Evolutionary conservation across 106 monocot genomes (phyloP), one percentile per base, ranked within the genome.

Genomic region (Dactylorhiza incarnata): DNA sequence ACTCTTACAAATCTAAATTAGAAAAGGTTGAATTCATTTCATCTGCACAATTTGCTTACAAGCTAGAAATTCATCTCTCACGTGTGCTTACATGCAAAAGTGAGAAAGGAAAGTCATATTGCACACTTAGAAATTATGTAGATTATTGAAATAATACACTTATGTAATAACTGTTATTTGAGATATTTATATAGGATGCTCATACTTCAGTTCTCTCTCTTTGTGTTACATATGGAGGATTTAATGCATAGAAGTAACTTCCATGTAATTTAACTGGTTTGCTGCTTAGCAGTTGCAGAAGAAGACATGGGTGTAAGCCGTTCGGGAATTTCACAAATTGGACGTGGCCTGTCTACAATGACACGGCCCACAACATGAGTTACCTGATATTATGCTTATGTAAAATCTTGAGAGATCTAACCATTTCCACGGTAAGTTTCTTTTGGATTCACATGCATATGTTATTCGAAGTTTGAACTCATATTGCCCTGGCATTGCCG

Each of bases 291-390:
- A 75, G 79, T 77, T 65, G 50, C 75, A 58, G 89, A 81, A 72
- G 90, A 89, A 12, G 92, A 89, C 49, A 72, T 75, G 62, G 88
- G 89, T 49, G 73, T 79, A 17, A 85, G 58, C n/a, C 79, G 70
- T 76, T 82, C 82, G 22, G 90, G 89, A 13, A 56, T 85, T 56
- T 54, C 71, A 74, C 88, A 86, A 14, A 83, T 77, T 76, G 90
- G 96, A 7, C 90, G 96, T 74, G 93, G 95, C 76, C 74, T 82
- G 45, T 93, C 93, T 43, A 96, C 93, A 77, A 93, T 96, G 96
- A 96, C 96, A 68, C 77, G 90, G 6, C 95, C 96, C 45, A 96
- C 96, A 45, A 91, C 88, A 75, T 96, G 76, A 93, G 55, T 73
- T 75, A 56, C 45, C 43, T 72, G 47, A 69, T 70, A 70, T 12